Conservation (phyloP, 1,284 basidiomycete species). For the Cutaneotrichosporon daszewskae region DNA sequence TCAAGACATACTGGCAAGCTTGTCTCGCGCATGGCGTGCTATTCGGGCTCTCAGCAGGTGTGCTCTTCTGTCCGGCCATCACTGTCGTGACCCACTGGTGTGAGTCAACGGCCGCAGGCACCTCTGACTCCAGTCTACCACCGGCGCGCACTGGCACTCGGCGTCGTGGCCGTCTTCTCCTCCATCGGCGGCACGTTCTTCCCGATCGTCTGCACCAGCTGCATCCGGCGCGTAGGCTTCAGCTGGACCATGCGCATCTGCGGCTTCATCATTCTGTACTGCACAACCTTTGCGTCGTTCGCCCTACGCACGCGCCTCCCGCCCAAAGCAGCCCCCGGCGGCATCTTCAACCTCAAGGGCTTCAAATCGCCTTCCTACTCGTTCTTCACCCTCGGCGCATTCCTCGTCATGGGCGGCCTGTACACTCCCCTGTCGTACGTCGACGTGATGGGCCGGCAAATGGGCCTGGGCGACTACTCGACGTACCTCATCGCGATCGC, state of each 20-base stretch:
- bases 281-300: conserved; percentile 9
- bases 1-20: conserved; percentile 55
- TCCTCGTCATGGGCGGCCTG: conserved; percentile 17
- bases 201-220: conserved; percentile 45
- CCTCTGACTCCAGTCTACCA: conserved; percentile 6
- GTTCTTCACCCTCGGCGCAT: conserved; percentile 8
- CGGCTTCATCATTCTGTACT: conserved; percentile 18
- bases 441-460: conserved; percentile 13
- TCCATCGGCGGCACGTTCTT: conserved; percentile 48
- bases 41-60: conserved; percentile 29
- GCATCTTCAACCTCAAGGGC: conserved; percentile 17
- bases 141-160: conserved; percentile 23
- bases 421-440: conserved; percentile 21
- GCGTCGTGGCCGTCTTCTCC: conserved; percentile 19
- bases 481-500: conserved; percentile 21
- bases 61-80: conserved; percentile 52
- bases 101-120: background rate
- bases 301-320: conserved; percentile 17
- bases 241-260: conserved; percentile 26
- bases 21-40: conserved; percentile 14
- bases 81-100: conserved; percentile 54
- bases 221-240: conserved; percentile 13
- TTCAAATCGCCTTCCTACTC: conserved; percentile 14
- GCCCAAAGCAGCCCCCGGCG: conserved; percentile 20
- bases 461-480: conserved; percentile 15